Evolutionary conservation across 1,284 basidiomycete species (phyloP).

Genomic region (Rhodotorula sp.): DNA sequence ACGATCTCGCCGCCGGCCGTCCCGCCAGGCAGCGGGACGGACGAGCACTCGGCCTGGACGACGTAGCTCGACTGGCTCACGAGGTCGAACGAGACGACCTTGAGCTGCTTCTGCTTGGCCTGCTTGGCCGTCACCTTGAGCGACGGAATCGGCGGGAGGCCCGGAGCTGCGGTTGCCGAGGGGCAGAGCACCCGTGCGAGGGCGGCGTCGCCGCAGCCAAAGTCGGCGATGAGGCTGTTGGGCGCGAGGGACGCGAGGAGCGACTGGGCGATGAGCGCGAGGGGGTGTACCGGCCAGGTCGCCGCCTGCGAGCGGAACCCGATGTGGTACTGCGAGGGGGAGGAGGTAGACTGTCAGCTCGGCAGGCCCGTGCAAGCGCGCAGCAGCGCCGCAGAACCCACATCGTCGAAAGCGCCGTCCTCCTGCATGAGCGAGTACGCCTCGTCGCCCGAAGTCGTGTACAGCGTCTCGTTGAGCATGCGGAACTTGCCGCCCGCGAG

Average conservation of each 20-base stretch:
- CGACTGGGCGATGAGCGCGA: slow-evolving; percentile 70
- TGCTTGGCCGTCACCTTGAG: slow-evolving; percentile 47
- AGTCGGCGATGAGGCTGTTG: slow-evolving; percentile 76
- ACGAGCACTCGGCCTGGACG: slow-evolving; percentile 45
- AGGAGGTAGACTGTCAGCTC: neutral
- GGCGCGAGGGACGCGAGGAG: slow-evolving; percentile 62
- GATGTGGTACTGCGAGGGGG: slow-evolving; percentile 71
- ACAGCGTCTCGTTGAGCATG: slow-evolving; percentile 47
- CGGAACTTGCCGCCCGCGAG: slow-evolving; percentile 46
- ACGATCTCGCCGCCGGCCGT: slow-evolving; percentile 60
- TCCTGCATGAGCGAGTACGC: slow-evolving; percentile 78
- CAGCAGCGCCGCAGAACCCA: slow-evolving; percentile 50
- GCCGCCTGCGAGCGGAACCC: slow-evolving; percentile 83
- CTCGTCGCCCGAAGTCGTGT: slow-evolving; percentile 61
- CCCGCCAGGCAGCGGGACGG: slow-evolving; percentile 43
- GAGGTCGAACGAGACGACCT: slow-evolving; percentile 44
- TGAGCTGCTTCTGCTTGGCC: slow-evolving; percentile 31
- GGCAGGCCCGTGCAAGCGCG: neutral
- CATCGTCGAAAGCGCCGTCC: slow-evolving; percentile 73
- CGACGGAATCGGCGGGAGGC: slow-evolving; percentile 12
- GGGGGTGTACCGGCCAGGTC: slow-evolving; percentile 87
- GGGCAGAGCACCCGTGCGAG: slow-evolving; percentile 69
- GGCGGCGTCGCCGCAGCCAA: slow-evolving; percentile 93
- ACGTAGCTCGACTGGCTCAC: slow-evolving; percentile 41
- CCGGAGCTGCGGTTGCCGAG: neutral